A percentile compares a stretch with the other conserved stretches of the same genome.
Conservation (phyloP, 495 filamentous ascomycete species). For the Xylaria flabelliformis region DNA sequence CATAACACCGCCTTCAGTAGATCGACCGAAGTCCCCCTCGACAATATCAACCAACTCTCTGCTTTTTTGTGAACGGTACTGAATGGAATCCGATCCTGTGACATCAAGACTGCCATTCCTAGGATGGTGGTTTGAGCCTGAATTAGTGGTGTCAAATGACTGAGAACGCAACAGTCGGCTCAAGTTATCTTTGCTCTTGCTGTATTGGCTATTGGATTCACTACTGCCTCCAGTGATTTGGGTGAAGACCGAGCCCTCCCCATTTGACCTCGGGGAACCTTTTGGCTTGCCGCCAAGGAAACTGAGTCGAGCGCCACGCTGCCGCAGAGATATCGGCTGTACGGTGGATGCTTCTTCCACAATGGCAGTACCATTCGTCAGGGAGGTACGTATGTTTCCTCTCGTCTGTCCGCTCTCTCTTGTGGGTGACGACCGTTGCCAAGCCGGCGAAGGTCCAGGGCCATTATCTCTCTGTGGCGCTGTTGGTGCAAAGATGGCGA, state of each 20-base stretch:
- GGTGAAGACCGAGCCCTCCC: slow-evolving; percentile 29
- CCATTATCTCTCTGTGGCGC: slow-evolving; percentile 41
- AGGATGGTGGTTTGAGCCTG: slow-evolving; percentile 28
- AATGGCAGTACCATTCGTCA: slow-evolving; percentile 41
- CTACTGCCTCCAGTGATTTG: slow-evolving; percentile 40
- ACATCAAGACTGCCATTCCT: slow-evolving; percentile 41
- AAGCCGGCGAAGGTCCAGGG: slow-evolving; percentile 49
- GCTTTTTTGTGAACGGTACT: slow-evolving; percentile 37
- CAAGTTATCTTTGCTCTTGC: slow-evolving; percentile 38
- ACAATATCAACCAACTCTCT: slow-evolving; percentile 38
- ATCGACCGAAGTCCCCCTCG: slow-evolving; percentile 35
- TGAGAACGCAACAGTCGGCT: slow-evolving; percentile 36
- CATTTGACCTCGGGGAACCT: slow-evolving; percentile 35
- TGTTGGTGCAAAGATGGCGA: slow-evolving; percentile 59
- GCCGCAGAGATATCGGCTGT: slow-evolving; percentile 48
- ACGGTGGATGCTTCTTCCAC: slow-evolving; percentile 48
- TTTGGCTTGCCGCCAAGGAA: slow-evolving; percentile 56
- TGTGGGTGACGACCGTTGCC: slow-evolving; percentile 48
- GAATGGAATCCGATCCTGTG: slow-evolving; percentile 37
- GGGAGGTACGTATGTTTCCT: slow-evolving; percentile 32
- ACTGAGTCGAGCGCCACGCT: slow-evolving; percentile 55
- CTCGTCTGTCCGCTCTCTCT: slow-evolving; percentile 34
- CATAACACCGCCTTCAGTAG: slow-evolving; percentile 39
- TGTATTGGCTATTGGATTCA: slow-evolving; percentile 40
- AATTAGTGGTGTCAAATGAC: slow-evolving; percentile 35